Evolutionary conservation across 2,329 filamentous ascomycete genomes (phyloP), one percentile per base, ranked within the genome.

Genomic region (Clonostachys sp.): DNA sequence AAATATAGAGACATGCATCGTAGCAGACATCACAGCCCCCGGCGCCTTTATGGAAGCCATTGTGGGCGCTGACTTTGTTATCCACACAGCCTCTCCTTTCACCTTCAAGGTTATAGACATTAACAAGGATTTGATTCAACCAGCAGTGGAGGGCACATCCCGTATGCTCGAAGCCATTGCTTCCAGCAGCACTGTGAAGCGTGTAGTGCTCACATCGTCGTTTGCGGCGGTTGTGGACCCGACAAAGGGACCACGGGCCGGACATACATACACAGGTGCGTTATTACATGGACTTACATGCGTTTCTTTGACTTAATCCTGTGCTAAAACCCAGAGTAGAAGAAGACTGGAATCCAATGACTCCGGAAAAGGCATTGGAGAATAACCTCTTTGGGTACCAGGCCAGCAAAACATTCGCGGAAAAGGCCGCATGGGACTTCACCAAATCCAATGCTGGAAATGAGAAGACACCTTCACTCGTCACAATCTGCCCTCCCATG

Each of bases 171-270:
- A 60, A 5, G 67, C 68, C 2, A 55, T 57, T 6, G 53, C 57
- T 8, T 39, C 50, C 5, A 52, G 51, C 30, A 47, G 53, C 2
- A 50, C 45, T 2, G 54, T 67, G 33, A 57, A 51, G 14, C 61
- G 64, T 5, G 38, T 71, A 34, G 66, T 83, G 41, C 77, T 87
- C 52, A 87, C 83, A 1, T 86, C 81, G 4, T 86, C 82, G 2
- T 87, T 87, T 55, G 84, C 83, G 14, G 72, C 82, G 0, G 83
- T 87, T 16, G 56, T 85, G 42, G 71, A 86, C 53, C 52, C 64
- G 7, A 14, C 16, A 14, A 39, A 39, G 36, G 36, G 36, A 14
- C 36, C 36, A 7, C 36, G 36, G 14, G 14, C 36, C 3, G 36
- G 36, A 14, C 14, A 39, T 17, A 2, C 14, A 7, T 17, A 39